phyloP scores from a whole-genome alignment of 2,329 filamentous ascomycete genomes.

The Pseudogymnoascus sp. region DNA sequence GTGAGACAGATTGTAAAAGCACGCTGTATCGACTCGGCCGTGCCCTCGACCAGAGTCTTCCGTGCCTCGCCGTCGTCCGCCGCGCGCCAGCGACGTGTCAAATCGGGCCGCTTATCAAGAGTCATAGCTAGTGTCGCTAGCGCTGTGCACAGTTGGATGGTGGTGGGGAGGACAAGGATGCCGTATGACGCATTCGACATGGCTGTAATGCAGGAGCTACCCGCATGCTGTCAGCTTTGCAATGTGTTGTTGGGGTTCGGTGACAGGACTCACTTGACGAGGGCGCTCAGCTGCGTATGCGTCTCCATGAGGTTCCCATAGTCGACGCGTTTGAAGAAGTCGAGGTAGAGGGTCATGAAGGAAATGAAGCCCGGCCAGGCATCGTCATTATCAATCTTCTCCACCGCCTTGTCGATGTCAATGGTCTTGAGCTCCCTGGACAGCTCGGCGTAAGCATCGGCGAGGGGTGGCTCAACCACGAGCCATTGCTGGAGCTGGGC shows the following conservation, averaged over 20 bases:
- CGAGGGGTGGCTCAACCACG: slow-evolving; percentile 64
- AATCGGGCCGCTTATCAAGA: slow-evolving; percentile 70
- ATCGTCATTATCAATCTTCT: slow-evolving; percentile 55
- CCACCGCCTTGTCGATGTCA: slow-evolving; percentile 56
- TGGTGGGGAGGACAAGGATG: slow-evolving; percentile 72
- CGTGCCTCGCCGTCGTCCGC: slow-evolving; percentile 54
- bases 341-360: slow-evolving; percentile 75
- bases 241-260: slow-evolving; percentile 10
- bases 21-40: slow-evolving; percentile 81
- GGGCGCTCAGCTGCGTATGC: slow-evolving; percentile 64
- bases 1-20: slow-evolving; percentile 87
- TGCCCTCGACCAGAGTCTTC: slow-evolving; percentile 75
- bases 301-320: slow-evolving; percentile 67
- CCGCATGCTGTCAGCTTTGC: not conserved
- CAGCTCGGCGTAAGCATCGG: slow-evolving; percentile 60
- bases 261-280: slow-evolving; percentile 59
- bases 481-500: slow-evolving; percentile 61
- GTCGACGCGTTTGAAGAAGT: slow-evolving; percentile 74
- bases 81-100: slow-evolving; percentile 57
- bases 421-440: slow-evolving; percentile 57
- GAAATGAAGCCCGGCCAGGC: slow-evolving; percentile 70
- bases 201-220: slow-evolving; percentile 73
- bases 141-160: slow-evolving; percentile 72
- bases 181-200: slow-evolving; percentile 74
- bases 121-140: slow-evolving; percentile 78